Conservation (phyloP, 2,329 filamentous ascomycete genomes). For the Daldinia eschscholtzii region DNA sequence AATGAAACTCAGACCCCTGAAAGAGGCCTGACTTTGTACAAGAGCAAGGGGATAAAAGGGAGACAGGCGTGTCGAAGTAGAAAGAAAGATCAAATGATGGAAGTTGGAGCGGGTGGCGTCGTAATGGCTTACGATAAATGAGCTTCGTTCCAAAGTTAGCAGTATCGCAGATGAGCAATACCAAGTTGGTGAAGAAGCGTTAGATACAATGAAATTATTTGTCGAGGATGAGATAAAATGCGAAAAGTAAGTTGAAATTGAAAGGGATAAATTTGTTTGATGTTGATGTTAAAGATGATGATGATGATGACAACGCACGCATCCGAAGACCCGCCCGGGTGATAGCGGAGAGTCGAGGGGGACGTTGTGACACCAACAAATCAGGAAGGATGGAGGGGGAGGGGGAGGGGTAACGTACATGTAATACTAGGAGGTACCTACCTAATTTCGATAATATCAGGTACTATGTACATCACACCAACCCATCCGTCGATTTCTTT, state of each 20-base stretch:
- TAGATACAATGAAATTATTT: conserved; percentile 6
- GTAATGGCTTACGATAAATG: conserved; percentile 1
- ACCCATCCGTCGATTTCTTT: background rate
- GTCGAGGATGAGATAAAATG: background rate
- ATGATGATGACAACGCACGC: conserved; percentile 23
- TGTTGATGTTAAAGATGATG: conserved; percentile 2
- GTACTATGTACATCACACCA: background rate
- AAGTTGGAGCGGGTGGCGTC: background rate
- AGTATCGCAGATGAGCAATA: conserved; percentile 10
- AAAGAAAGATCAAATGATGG: background rate
- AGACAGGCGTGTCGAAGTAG: conserved; percentile 10
- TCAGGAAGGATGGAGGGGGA: conserved; percentile 31
- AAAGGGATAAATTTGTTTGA: conserved; percentile 14
- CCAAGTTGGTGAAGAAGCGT: background rate
- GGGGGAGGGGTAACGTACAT: conserved; percentile 23
- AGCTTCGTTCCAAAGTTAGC: background rate
- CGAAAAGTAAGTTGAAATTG: background rate
- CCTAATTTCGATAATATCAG: too few relatives aligned
- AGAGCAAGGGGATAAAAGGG: conserved; percentile 22
- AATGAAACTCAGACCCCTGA: conserved; percentile 39
- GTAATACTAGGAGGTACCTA: background rate
- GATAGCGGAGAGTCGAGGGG: conserved; percentile 26
- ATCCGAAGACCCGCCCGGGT: conserved; percentile 21
- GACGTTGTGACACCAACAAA: conserved; percentile 26
- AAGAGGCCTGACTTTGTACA: conserved; percentile 37